Conservation (phyloP, 129 eudicot genomes). For the Silybum marianum region DNA sequence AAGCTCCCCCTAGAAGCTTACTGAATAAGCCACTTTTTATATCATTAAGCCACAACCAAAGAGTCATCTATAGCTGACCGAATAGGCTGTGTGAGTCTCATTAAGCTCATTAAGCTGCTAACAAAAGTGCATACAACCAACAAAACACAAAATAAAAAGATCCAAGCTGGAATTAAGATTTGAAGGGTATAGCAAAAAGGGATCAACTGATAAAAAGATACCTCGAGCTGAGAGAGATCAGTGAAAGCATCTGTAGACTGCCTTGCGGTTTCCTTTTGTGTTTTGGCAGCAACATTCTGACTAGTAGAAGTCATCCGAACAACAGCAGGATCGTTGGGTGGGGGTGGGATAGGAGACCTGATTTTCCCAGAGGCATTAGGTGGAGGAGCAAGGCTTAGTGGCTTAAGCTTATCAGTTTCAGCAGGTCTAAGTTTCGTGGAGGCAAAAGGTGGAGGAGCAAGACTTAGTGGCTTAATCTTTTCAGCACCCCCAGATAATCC, state of each 20-base stretch:
- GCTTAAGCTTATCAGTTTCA: slow-evolving; percentile 40
- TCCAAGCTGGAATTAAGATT: no score
- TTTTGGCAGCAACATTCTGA: slow-evolving; percentile 41
- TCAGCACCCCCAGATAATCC: slow-evolving; percentile 69
- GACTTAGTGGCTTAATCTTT: slow-evolving; percentile 62
- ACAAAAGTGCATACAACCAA: background rate
- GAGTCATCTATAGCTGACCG: no score
- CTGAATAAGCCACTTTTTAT: no score
- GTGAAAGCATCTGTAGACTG: slow-evolving; percentile 62
- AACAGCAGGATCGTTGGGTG: slow-evolving; percentile 94
- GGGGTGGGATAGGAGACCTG: slow-evolving; percentile 91
- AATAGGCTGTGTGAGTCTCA: no score
- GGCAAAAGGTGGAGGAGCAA: slow-evolving; percentile 82
- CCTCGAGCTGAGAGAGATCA: slow-evolving; percentile 93
- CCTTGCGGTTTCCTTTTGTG: slow-evolving; percentile 50
- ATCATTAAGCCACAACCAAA: no score
- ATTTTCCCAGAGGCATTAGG: slow-evolving; percentile 65
- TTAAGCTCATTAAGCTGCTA: no score
- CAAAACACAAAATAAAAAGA: background rate
- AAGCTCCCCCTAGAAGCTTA: no score
- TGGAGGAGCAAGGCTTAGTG: slow-evolving; percentile 78
- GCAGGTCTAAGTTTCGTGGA: slow-evolving; percentile 60
- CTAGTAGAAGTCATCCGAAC: slow-evolving; percentile 55
- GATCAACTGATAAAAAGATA: slow-evolving; percentile 28
- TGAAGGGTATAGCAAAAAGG: no score